Percentiles rank a stretch among this genome's conserved stretches.
These are phyloP conservation scores for Isatis tinctoria DNA, from an alignment of 345 rosid species.

Conservation along the genomic window DNA sequence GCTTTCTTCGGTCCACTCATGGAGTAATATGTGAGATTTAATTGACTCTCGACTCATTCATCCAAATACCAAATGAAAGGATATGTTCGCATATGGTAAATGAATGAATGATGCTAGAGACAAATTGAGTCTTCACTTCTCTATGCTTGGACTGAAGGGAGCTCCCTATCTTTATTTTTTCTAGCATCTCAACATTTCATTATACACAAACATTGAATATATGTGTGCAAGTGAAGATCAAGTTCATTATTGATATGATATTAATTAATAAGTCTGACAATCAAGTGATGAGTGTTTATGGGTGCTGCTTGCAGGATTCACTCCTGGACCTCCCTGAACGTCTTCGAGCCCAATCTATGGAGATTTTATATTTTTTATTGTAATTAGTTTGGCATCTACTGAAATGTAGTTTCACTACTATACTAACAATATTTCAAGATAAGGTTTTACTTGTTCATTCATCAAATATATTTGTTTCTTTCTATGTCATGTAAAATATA, in stretches of 20 bases:
- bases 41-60: conserved; percentile 38
- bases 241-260: neutral
- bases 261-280: neutral
- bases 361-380: neutral
- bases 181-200: neutral
- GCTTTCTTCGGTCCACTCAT: conserved; percentile 43
- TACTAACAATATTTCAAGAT: neutral
- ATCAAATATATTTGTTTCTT: neutral
- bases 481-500: neutral
- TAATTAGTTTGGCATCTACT: conserved; percentile 1
- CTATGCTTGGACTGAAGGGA: conserved; percentile 44
- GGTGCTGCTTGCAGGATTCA: conserved; percentile 14
- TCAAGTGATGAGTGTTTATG: neutral
- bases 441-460: conserved; percentile 13
- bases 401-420: neutral
- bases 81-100: conserved; percentile 16
- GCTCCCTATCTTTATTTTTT: conserved; percentile 26
- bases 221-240: neutral
- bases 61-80: conserved; percentile 32
- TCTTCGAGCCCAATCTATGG: neutral
- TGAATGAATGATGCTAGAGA: conserved; percentile 38
- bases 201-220: neutral
- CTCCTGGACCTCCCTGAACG: conserved; percentile 1
- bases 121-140: conserved; percentile 35
- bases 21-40: conserved; percentile 36